Evolutionary conservation across 805 yeast genomes (phyloP).

Genomic region (Yamadazyma olivae): DNA sequence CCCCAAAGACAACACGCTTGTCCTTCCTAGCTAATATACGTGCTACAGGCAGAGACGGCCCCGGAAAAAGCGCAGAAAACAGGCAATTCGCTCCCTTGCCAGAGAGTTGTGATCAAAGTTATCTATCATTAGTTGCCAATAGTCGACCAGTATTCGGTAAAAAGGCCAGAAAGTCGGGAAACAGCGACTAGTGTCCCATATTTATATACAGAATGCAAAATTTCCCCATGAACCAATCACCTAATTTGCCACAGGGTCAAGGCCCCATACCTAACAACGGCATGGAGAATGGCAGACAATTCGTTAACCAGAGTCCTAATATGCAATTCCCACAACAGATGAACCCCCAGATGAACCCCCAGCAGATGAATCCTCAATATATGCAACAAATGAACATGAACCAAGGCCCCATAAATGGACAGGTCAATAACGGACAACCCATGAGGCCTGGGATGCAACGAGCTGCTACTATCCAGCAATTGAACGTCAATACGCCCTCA

Average conservation of each 20-base stretch:
- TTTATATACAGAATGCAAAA: slow-evolving; percentile 5
- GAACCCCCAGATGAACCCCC: no score
- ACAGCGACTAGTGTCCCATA: no score
- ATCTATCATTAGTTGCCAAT: no score
- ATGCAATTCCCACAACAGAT: slow-evolving; percentile 10
- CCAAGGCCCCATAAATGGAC: background rate
- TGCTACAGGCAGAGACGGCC: no score
- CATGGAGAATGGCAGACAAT: slow-evolving; percentile 6
- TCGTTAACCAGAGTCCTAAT: slow-evolving; percentile 12
- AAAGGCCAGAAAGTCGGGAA: no score
- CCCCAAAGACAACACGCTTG: no score
- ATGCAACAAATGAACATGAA: slow-evolving; percentile 4
- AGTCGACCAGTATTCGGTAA: no score
- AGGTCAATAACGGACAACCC: no score
- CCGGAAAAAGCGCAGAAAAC: no score
- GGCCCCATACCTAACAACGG: slow-evolving; percentile 1
- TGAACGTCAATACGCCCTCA: slow-evolving; percentile 7
- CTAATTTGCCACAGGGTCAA: slow-evolving; percentile 4
- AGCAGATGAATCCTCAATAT: slow-evolving; percentile 9
- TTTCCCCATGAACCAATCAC: slow-evolving; percentile 6
- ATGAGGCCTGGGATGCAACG: slow-evolving; percentile 21
- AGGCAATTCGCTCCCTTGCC: no score
- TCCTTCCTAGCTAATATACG: no score
- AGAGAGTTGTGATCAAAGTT: no score
- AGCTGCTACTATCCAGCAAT: slow-evolving; percentile 19